Percentiles rank a stretch among this genome's conserved stretches.
These are phyloP conservation scores for Penicillium silybi DNA, from an alignment of 495 filamentous ascomycete genomes.

Conservation along the genomic window DNA sequence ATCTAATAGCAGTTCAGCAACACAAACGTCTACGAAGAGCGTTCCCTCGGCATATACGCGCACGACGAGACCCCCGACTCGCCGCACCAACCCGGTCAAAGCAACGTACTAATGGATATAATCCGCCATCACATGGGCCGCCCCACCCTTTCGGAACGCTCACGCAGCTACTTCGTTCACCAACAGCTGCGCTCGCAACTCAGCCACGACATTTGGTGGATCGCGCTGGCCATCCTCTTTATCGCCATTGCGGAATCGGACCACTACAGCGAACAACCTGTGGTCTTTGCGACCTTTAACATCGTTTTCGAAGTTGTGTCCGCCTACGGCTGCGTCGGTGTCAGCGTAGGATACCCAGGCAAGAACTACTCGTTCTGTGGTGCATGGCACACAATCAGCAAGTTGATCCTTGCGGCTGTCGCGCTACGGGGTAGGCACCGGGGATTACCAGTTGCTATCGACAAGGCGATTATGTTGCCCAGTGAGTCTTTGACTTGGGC, in stretches of 20 bases:
- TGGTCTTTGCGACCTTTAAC: conserved; percentile 75
- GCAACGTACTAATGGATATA: conserved; percentile 21
- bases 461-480: conserved; percentile 72
- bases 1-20: conserved; percentile 31
- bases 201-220: conserved; percentile 84
- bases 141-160: conserved; percentile 25
- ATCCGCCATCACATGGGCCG: conserved; percentile 27
- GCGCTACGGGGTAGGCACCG: conserved; percentile 77
- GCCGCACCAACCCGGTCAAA: conserved; percentile 16
- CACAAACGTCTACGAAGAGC: conserved; percentile 77
- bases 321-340: conserved; percentile 83
- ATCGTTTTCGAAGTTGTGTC: conserved; percentile 81
- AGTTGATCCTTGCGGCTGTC: conserved; percentile 72
- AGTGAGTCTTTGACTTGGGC: conserved; percentile 52
- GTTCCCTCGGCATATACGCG: conserved; percentile 62
- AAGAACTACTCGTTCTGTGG: conserved; percentile 70
- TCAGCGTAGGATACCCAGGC: conserved; percentile 66
- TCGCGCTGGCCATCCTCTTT: conserved; percentile 66
- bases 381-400: conserved; percentile 65
- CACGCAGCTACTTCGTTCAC: conserved; percentile 54
- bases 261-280: conserved; percentile 62
- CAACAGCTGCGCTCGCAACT: conserved; percentile 73
- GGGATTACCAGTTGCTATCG: conserved; percentile 76
- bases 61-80: conserved; percentile 29
- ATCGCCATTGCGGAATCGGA: conserved; percentile 71